These are phyloP conservation scores for Trypanosoma avium DNA, from an alignment of 208 protist genomes.

Conservation along the genomic window DNA sequence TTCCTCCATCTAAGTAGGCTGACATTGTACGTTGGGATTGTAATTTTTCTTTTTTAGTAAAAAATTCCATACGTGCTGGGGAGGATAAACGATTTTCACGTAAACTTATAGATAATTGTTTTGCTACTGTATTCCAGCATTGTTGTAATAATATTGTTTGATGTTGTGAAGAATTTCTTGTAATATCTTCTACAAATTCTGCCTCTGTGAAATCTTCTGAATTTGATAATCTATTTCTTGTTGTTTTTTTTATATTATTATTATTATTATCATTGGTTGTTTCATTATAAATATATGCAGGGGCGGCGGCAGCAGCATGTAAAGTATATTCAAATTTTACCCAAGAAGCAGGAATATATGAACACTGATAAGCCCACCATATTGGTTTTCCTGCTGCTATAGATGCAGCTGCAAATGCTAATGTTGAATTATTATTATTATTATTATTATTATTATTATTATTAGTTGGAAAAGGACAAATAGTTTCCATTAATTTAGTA, in stretches of 20 bases:
- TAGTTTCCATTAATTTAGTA: conserved; percentile 8
- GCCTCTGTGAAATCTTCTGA: conserved; percentile 2
- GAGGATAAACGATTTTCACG: conserved; percentile 25
- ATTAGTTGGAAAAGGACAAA: not conserved
- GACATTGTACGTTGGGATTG: not conserved
- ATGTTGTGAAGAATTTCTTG: not conserved
- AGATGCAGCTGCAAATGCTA: not conserved
- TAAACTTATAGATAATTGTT: conserved; percentile 13
- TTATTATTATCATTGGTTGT: not conserved
- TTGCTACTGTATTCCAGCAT: not conserved
- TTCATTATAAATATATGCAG: not conserved
- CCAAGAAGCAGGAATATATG: not conserved
- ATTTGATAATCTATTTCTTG: too few species aligned
- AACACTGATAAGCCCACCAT: conserved; percentile 12
- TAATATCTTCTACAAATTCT: conserved; percentile 2
- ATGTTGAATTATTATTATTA: not conserved
- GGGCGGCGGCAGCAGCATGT: not conserved
- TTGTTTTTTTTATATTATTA: not conserved
- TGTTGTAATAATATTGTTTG: too few species aligned
- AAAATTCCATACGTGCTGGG: not conserved
- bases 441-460: not conserved
- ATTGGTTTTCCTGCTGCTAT: not conserved
- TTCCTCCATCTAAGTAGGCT: conserved; percentile 1
- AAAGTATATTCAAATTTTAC: conserved; percentile 21
- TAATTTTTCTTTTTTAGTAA: not conserved